Conservation (phyloP, 345 rosid genomes). For the Conringia planisiliqua region DNA sequence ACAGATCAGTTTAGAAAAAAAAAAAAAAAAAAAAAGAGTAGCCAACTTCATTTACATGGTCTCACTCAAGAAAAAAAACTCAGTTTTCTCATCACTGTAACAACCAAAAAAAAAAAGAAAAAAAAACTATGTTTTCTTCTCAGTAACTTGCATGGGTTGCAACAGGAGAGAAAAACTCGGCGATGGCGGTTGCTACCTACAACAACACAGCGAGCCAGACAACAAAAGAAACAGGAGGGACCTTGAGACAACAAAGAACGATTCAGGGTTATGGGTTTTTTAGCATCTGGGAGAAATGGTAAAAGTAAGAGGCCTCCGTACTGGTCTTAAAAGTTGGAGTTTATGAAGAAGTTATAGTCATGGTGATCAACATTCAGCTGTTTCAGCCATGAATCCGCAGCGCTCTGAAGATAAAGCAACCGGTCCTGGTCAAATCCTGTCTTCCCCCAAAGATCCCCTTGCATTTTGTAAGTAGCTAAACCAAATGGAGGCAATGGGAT, state of each 20-base stretch:
- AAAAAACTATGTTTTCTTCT: neutral
- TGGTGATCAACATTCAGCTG: conserved; percentile 70
- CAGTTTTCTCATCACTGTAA: neutral
- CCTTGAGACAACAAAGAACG: neutral
- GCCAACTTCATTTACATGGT: conserved; percentile 24
- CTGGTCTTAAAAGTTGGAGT: conserved; percentile 20
- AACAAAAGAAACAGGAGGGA: neutral
- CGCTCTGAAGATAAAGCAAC: conserved; percentile 41
- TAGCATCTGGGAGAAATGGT: neutral
- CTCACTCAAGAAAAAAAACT: conserved; percentile 8
- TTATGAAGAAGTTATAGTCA: conserved; percentile 55
- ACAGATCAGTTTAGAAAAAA: neutral
- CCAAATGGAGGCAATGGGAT: conserved; percentile 66
- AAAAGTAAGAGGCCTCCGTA: neutral
- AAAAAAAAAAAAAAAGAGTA: neutral
- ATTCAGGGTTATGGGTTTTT: neutral
- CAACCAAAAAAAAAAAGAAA: neutral
- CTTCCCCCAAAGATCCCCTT: conserved; percentile 67
- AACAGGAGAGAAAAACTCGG: conserved; percentile 19
- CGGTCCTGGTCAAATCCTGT: conserved; percentile 44
- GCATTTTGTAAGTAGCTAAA: conserved; percentile 67
- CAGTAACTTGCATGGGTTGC: conserved; percentile 29
- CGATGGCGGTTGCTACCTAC: conserved; percentile 26
- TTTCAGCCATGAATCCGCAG: conserved; percentile 84
- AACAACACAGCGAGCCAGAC: conserved; percentile 26